Base-by-base conservation (phyloP, 2,329 filamentous ascomycete species). In the Talaromyces sp. region DNA sequence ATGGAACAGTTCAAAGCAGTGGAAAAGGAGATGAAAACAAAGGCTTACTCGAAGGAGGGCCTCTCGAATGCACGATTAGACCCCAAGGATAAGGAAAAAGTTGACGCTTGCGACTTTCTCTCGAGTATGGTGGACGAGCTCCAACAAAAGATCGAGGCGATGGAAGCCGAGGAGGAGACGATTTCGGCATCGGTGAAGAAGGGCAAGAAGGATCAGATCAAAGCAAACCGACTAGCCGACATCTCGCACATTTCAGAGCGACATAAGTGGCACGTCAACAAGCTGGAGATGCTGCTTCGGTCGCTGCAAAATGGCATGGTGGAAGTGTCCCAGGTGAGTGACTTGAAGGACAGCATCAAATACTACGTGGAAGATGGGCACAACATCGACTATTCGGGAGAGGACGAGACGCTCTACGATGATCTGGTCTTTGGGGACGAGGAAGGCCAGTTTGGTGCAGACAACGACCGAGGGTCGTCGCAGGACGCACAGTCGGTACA, bases 1-100 rank as follows among this genome's bases (percentile, higher is more conserved):
- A 99, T 99, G 94, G 94, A 99, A 79, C 92, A 91, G 71, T 99
- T 99, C 85, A 99, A 99, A 81, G 93, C 92, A n/a, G 94, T 99
- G 57, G 94, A 99, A 78, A 99, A 99, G 82, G 94, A 96, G 71
- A 97, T 99, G 94, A 99, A 99, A 83, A 99, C 94, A 60, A 99
- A 99, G 77, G 94, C 94, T 63, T 99, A 96, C 79, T 97, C 94
- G 64, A 97, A 99, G 81, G 94, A 97, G 78, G 94, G 94, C 51
- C 80, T 99, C 65, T 94, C 91, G 65, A 90, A 93, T 57, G 91
- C 92, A 27, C 88, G 96, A 77, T 84, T 97, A 65, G 94, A 99
- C 78, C 94, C 94, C n/a, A 96, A 92, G 74, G 94, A 97, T 75
- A 91, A 95, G 75, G 93, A 96, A 74, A 96, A 96, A 78, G 82